phyloP scores from a whole-genome alignment of 2,329 filamentous ascomycete species.

The Arachnopeziza araneosa region DNA sequence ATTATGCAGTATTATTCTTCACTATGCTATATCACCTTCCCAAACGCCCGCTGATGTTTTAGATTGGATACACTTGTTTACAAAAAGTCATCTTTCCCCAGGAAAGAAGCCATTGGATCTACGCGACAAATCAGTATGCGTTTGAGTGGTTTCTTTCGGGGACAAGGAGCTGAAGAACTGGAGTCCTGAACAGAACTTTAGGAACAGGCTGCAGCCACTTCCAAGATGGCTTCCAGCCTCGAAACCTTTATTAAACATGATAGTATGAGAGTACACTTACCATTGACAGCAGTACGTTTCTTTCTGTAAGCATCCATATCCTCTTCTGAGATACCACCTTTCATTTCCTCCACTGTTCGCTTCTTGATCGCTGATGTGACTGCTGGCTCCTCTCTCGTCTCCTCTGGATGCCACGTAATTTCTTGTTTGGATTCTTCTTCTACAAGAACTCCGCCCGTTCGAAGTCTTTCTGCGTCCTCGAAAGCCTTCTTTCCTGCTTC shows the following conservation, averaged over 20 bases:
- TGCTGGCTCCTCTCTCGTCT: slow-evolving; percentile 28
- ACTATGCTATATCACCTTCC: not conserved
- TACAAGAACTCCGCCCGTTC: slow-evolving; percentile 38
- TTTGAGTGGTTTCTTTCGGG: too few relatives aligned
- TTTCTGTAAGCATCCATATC: slow-evolving; percentile 82
- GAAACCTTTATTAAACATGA: too few relatives aligned
- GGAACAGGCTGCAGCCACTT: too few relatives aligned
- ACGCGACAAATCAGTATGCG: too few relatives aligned
- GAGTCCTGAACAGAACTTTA: too few relatives aligned
- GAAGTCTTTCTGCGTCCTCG: slow-evolving; percentile 64
- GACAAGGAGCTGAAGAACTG: too few relatives aligned
- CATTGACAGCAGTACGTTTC: slow-evolving; percentile 59
- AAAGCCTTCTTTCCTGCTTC: slow-evolving; percentile 79
- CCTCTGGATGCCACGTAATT: slow-evolving; percentile 23
- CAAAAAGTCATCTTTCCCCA: not conserved
- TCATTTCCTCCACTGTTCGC: slow-evolving; percentile 72
- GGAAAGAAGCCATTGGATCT: slow-evolving; percentile 3
- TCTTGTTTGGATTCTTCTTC: slow-evolving; percentile 26
- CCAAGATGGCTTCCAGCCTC: too few relatives aligned
- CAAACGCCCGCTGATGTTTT: slow-evolving; percentile 15
- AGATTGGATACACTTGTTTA: not conserved
- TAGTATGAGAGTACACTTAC: too few relatives aligned
- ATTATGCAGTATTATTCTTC: too few relatives aligned
- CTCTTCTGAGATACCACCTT: slow-evolving; percentile 70
- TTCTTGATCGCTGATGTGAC: slow-evolving; percentile 48